These are phyloP conservation scores for Lentinus brumalis DNA, from an alignment of 768 basidiomycete genomes.

Conservation along the genomic window DNA sequence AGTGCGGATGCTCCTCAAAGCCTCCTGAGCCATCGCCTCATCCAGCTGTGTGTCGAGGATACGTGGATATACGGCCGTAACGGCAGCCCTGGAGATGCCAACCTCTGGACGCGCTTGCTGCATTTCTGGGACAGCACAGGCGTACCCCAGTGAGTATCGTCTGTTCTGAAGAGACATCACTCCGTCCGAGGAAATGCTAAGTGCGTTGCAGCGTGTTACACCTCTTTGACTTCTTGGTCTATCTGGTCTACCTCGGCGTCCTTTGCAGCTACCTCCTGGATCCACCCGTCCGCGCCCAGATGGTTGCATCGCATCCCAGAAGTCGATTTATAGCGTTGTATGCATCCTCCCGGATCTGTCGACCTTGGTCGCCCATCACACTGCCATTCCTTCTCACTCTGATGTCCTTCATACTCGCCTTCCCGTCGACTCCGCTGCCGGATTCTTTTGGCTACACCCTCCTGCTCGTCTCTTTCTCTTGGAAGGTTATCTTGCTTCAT, in stretches of 20 bases:
- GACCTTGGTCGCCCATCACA: constrained; percentile 34
- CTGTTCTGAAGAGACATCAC: background rate
- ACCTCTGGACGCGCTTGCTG: constrained; percentile 13
- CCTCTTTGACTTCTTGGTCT: constrained; percentile 42
- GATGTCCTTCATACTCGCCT: constrained; percentile 40
- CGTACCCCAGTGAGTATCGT: constrained; percentile 46
- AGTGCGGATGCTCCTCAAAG: constrained; percentile 33
- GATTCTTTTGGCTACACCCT: constrained; percentile 42
- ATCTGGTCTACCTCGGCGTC: constrained; percentile 42
- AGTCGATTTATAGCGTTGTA: constrained; percentile 25
- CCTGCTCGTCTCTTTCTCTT: constrained; percentile 42
- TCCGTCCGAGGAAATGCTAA: background rate
- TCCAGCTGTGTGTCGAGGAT: constrained; percentile 40
- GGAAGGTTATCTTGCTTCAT: constrained; percentile 50
- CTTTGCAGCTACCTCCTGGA: constrained; percentile 36
- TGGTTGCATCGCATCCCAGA: background rate
- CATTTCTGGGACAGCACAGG: constrained; percentile 40
- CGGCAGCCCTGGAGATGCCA: background rate
- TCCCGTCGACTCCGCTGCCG: constrained; percentile 48
- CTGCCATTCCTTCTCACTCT: constrained; percentile 42
- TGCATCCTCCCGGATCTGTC: constrained; percentile 38
- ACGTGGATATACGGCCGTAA: constrained; percentile 43
- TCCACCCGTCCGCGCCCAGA: background rate
- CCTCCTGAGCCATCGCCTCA: constrained; percentile 44
- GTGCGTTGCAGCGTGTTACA: constrained; percentile 42